Conservation (phyloP, 2,329 filamentous ascomycete species). For the Dendryphion nanum region DNA sequence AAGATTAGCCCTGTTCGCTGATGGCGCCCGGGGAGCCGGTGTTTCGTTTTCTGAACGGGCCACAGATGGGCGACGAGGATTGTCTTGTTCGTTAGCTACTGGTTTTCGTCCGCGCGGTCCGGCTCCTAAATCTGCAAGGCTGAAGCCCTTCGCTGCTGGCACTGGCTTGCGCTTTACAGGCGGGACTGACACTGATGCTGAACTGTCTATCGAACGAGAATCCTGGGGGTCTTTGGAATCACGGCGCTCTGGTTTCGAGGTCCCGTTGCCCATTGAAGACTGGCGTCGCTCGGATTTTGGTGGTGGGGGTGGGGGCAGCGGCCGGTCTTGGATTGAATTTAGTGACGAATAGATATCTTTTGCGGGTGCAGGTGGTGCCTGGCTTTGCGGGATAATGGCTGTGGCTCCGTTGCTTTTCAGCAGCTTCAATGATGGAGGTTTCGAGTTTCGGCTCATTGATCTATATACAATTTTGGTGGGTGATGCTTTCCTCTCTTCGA, state of each 20-base stretch:
- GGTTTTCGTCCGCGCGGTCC: conserved; percentile 23
- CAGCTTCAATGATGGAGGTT: conserved; percentile 35
- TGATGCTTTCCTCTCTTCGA: conserved; percentile 14
- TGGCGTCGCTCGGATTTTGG: conserved; percentile 27
- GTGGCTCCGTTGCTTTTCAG: conserved; percentile 39
- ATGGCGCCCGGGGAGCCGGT: not conserved
- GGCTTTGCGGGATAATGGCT: conserved; percentile 25
- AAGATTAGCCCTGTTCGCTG: not conserved
- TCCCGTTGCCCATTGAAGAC: conserved; percentile 16
- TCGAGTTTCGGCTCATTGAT: conserved; percentile 33
- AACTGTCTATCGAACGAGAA: not conserved
- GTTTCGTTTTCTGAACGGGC: not conserved
- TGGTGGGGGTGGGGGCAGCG: conserved; percentile 35
- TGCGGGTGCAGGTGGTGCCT: conserved; percentile 9
- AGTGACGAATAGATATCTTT: conserved; percentile 3
- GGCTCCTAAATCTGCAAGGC: conserved; percentile 26
- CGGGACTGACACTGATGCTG: conserved; percentile 4
- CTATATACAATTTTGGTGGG: conserved; percentile 29
- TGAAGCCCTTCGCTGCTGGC: conserved; percentile 21
- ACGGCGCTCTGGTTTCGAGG: conserved; percentile 16
- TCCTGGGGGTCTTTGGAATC: conserved; percentile 29
- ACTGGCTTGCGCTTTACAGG: conserved; percentile 26
- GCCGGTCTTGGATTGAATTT: conserved; percentile 16
- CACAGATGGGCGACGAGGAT: not conserved
- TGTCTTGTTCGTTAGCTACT: not conserved